Conservation (phyloP, 208 protist species). For the Endotrypanum monterogeii region DNA sequence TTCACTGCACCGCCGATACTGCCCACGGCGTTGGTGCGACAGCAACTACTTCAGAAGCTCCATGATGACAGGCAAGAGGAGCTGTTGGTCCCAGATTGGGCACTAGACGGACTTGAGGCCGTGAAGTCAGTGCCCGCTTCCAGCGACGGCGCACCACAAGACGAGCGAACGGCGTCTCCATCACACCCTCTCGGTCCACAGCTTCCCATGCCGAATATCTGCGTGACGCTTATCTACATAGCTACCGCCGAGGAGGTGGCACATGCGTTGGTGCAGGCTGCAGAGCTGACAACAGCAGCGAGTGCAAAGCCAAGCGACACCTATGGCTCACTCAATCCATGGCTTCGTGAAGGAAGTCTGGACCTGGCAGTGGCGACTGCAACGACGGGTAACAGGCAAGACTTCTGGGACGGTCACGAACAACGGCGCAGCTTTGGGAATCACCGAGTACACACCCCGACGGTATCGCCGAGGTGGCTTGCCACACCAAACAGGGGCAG, state of each 20-base stretch:
- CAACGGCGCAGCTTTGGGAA: neutral
- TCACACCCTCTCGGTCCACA: neutral
- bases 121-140: neutral
- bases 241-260: conserved; percentile 29
- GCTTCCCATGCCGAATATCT: conserved; percentile 2
- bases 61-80: neutral
- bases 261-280: conserved; percentile 15
- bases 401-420: neutral
- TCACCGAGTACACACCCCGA: neutral
- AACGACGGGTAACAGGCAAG: neutral
- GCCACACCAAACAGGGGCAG: neutral
- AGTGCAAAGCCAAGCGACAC: neutral
- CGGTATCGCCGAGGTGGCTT: neutral
- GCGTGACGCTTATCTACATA: conserved; percentile 33
- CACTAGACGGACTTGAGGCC: neutral
- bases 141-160: neutral
- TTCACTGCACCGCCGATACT: conserved; percentile 22
- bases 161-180: neutral
- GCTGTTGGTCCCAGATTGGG: conserved; percentile 21
- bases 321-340: neutral
- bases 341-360: neutral
- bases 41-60: neutral
- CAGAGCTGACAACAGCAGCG: neutral
- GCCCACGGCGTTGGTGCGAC: conserved; percentile 12
- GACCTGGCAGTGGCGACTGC: neutral